These are phyloP conservation scores for Malus orientalis DNA, from an alignment of 306 rosid genomes.

Conservation along the genomic window DNA sequence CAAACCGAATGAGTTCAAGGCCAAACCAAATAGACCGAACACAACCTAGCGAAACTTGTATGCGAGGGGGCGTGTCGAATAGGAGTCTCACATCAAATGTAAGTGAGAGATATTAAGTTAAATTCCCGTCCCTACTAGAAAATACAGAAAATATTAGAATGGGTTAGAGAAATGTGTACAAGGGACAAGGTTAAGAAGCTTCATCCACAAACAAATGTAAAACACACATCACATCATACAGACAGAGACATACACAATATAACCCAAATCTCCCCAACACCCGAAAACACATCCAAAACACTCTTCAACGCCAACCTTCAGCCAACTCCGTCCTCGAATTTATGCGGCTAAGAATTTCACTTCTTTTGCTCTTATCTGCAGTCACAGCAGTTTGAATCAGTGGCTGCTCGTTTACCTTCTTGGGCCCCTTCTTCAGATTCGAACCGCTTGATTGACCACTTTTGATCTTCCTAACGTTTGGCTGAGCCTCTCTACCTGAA, in stretches of 20 bases:
- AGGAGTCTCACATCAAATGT: no score
- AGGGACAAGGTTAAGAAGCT: conserved; percentile 19
- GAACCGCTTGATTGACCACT: conserved; percentile 36
- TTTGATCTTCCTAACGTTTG: conserved; percentile 33
- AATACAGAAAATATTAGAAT: conserved; percentile 20
- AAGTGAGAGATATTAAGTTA: no score
- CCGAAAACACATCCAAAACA: neutral
- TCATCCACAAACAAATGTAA: conserved; percentile 24
- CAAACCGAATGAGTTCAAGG: no score
- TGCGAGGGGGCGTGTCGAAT: no score
- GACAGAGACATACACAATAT: neutral
- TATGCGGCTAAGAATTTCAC: conserved; percentile 48
- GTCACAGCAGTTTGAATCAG: conserved; percentile 29
- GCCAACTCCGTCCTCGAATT: conserved; percentile 73
- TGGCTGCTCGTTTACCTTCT: conserved; percentile 30
- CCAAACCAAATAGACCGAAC: no score
- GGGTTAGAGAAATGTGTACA: conserved; percentile 28
- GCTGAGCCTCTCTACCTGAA: conserved; percentile 26
- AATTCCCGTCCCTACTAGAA: neutral
- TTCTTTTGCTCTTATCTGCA: conserved; percentile 46
- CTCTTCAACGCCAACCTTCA: conserved; percentile 89
- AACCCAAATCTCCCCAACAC: neutral
- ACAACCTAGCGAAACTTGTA: no score
- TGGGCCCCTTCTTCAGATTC: conserved; percentile 31
- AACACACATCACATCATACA: conserved; percentile 26